Percentiles rank a stretch among this genome's conserved stretches.
Evolutionary conservation across 1,284 basidiomycete genomes (phyloP).

Genomic region (Melampsora americana): DNA sequence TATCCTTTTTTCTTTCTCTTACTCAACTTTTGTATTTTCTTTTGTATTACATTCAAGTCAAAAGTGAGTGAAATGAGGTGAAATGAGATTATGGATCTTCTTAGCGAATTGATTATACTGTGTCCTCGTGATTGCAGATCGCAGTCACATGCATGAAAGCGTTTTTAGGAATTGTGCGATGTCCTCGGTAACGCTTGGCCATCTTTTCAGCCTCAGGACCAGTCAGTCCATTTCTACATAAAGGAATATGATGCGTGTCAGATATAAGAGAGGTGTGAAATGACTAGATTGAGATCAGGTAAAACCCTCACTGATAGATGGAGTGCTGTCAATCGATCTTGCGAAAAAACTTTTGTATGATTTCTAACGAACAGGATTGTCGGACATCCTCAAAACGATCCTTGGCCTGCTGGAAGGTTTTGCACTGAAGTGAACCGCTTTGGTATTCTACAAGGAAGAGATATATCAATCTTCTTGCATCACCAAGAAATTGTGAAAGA

Average conservation of each 20-base stretch:
- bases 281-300: not conserved
- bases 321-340: conserved; percentile 10
- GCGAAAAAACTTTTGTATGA: conserved; percentile 12
- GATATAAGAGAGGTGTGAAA: not conserved
- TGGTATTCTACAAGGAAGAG: not conserved
- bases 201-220: not conserved
- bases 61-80: too few species aligned
- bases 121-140: too few species aligned
- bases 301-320: not conserved
- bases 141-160: not conserved
- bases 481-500: not conserved
- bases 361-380: not conserved
- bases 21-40: too few species aligned
- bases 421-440: not conserved
- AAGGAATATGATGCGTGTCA: not conserved
- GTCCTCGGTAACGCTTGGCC: not conserved
- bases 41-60: too few species aligned
- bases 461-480: not conserved
- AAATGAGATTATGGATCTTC: too few species aligned
- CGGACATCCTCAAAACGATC: conserved; percentile 7
- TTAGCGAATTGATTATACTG: too few species aligned
- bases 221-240: not conserved
- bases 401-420: conserved; percentile 3
- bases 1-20: too few species aligned
- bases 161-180: not conserved